These are phyloP conservation scores for Phytophthora hibernalis DNA, from an alignment of 352 stramenopile species.

Conservation along the genomic window DNA sequence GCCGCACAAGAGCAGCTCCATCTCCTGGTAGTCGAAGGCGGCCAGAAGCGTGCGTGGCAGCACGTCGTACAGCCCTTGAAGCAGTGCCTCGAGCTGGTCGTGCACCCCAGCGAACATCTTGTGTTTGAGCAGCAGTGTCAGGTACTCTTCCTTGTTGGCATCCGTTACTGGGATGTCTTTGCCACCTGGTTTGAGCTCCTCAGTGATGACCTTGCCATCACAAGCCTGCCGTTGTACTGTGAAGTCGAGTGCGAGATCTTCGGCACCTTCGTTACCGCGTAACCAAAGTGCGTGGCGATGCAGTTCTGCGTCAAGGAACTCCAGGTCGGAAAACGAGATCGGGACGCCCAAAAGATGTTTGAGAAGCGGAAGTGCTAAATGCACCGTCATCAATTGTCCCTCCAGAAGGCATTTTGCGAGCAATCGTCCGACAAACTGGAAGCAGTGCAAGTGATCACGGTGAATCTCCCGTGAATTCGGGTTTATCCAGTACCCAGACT, in stretches of 20 bases:
- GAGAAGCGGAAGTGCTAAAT: constrained; percentile 81
- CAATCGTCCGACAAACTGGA: constrained; percentile 77
- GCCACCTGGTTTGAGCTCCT: constrained; percentile 93
- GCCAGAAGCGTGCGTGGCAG: constrained; percentile 89
- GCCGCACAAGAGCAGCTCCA: constrained; percentile 95
- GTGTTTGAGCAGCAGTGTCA: constrained; percentile 94
- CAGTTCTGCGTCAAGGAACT: constrained; percentile 83
- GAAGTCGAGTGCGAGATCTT: constrained; percentile 78
- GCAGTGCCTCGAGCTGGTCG: constrained; percentile 91
- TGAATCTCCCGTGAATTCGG: constrained; percentile 73
- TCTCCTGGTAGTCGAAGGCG: constrained; percentile 95
- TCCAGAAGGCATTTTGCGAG: constrained; percentile 83
- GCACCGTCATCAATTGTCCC: constrained; percentile 76
- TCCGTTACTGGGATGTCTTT: constrained; percentile 93
- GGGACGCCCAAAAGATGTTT: constrained; percentile 84
- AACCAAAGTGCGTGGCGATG: constrained; percentile 75
- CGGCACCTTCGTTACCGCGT: constrained; percentile 67
- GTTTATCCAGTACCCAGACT: constrained; percentile 88
- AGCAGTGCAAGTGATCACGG: constrained; percentile 75
- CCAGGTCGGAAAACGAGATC: constrained; percentile 83
- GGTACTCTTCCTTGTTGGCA: constrained; percentile 96
- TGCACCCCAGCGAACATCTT: constrained; percentile 93
- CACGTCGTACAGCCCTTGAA: constrained; percentile 93
- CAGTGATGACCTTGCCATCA: constrained; percentile 60
- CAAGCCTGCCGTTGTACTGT: constrained; percentile 62